Evolutionary conservation across 23 red algal species (phyloP).

Genomic region (Gracilariopsis chorda): DNA sequence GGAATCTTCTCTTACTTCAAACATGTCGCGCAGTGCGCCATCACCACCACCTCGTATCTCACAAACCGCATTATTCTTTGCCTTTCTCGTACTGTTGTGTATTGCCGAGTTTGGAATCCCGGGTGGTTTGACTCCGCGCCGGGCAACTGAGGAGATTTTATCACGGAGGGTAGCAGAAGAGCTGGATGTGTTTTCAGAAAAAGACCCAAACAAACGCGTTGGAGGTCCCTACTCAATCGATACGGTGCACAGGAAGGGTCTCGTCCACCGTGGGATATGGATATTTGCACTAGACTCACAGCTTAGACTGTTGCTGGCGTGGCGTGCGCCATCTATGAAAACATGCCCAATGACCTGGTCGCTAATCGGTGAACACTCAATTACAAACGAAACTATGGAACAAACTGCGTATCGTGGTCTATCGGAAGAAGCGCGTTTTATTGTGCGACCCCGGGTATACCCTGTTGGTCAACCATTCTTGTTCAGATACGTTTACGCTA

Average conservation of each 20-base stretch:
- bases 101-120: slow-evolving; percentile 53
- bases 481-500: slow-evolving; percentile 26
- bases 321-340: slow-evolving; percentile 39
- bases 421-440: slow-evolving; percentile 44
- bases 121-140: slow-evolving; percentile 46
- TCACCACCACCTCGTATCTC: slow-evolving; percentile 23
- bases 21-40: not conserved
- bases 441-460: slow-evolving; percentile 17
- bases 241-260: slow-evolving; percentile 22
- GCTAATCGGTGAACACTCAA: slow-evolving; percentile 47
- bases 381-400: slow-evolving; percentile 50
- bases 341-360: slow-evolving; percentile 65
- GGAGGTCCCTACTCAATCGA: slow-evolving; percentile 45
- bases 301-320: slow-evolving; percentile 34
- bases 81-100: not conserved
- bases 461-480: slow-evolving; percentile 26
- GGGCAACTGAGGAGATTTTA: slow-evolving; percentile 19
- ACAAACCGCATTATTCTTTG: slow-evolving; percentile 11
- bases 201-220: not conserved
- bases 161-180: slow-evolving; percentile 27
- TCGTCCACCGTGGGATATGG: slow-evolving; percentile 35
- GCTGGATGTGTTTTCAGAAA: slow-evolving; percentile 46
- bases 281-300: slow-evolving; percentile 55
- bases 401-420: slow-evolving; percentile 26
- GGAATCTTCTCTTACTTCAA: not conserved